phyloP scores from a whole-genome alignment of 306 rosid species.

The Prunus dulcis region DNA sequence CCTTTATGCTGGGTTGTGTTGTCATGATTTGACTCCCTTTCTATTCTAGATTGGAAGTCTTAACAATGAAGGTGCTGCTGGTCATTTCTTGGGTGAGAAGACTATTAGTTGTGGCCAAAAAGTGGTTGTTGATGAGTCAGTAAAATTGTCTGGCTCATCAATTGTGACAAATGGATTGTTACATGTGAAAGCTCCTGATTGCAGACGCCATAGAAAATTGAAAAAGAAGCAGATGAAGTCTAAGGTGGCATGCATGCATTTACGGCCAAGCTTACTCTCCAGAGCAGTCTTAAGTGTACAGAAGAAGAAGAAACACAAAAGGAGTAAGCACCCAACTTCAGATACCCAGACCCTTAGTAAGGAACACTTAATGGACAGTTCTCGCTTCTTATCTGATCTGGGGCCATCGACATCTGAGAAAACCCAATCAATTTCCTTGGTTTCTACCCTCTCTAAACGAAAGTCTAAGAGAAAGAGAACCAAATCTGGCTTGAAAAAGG shows the following conservation, averaged over 20 bases:
- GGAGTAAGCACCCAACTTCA: conserved; percentile 24
- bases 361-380: conserved; percentile 22
- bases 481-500: conserved; percentile 24
- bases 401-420: conserved; percentile 57
- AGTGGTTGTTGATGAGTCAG: conserved; percentile 23
- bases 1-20: neutral
- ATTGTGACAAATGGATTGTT: conserved; percentile 12
- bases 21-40: conserved; percentile 14
- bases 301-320: conserved; percentile 59
- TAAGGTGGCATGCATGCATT: conserved; percentile 35
- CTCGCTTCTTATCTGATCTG: conserved; percentile 34
- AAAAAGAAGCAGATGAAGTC: conserved; percentile 54
- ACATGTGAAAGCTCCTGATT: conserved; percentile 23
- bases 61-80: conserved; percentile 23
- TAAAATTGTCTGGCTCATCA: conserved; percentile 24
- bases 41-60: conserved; percentile 38
- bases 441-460: conserved; percentile 21
- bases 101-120: conserved; percentile 28
- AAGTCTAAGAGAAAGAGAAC: conserved; percentile 35
- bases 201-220: conserved; percentile 36
- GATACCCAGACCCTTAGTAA: conserved; percentile 27
- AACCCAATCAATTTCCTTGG: conserved; percentile 17
- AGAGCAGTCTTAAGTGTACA: conserved; percentile 35
- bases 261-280: conserved; percentile 38
- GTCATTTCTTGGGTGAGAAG: conserved; percentile 28